Percentiles rank a stretch among this genome's conserved stretches.
phyloP scores from a whole-genome alignment of 73 alveolate genomes.

The Breviolum minutum region DNA sequence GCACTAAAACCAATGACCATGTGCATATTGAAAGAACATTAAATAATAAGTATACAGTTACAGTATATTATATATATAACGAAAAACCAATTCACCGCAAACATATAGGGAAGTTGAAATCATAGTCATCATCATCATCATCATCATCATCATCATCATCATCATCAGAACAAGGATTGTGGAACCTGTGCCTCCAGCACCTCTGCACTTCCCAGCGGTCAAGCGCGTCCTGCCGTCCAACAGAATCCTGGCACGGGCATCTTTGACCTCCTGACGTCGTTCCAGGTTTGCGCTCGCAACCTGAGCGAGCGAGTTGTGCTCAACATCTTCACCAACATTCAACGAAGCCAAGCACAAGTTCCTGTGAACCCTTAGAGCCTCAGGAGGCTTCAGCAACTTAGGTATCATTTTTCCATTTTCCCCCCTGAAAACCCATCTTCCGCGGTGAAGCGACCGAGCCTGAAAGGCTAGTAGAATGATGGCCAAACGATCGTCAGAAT shows the following conservation, averaged over 20 bases:
- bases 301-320: neutral
- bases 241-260: conserved; percentile 9
- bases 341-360: too few relatives aligned
- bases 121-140: neutral
- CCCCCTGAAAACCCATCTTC: too few relatives aligned
- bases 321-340: too few relatives aligned
- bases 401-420: neutral
- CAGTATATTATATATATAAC: too few relatives aligned
- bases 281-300: conserved; percentile 83
- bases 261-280: neutral
- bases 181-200: neutral
- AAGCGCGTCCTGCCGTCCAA: conserved; percentile 56
- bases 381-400: too few relatives aligned
- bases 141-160: neutral
- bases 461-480: conserved; percentile 75
- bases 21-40: too few relatives aligned
- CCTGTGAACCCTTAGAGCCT: too few relatives aligned
- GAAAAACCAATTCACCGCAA: too few relatives aligned
- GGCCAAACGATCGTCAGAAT: conserved; percentile 88
- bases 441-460: too few relatives aligned
- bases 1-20: too few relatives aligned
- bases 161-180: neutral
- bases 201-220: neutral
- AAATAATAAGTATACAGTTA: too few relatives aligned
- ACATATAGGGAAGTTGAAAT: too few relatives aligned